Conservation (phyloP, 768 basidiomycete genomes). For the Ramaria sp. region DNA sequence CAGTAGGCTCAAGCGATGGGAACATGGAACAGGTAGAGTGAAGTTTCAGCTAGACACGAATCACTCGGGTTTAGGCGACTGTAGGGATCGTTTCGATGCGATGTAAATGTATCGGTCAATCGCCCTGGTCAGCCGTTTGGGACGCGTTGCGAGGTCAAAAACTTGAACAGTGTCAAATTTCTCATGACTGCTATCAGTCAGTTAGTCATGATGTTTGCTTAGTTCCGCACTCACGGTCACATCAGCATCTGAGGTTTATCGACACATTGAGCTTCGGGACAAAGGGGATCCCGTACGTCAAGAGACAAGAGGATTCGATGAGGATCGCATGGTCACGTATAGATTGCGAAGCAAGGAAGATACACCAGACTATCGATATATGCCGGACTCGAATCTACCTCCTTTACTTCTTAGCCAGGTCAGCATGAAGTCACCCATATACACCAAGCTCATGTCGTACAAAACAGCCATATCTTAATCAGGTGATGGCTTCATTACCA, state of each 20-base stretch:
- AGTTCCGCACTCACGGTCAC: not conserved
- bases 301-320: constrained; percentile 89
- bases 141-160: constrained; percentile 93
- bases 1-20: constrained; percentile 83
- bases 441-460: not conserved
- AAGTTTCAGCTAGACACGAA: not conserved
- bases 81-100: constrained; percentile 89
- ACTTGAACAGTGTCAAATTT: constrained; percentile 84
- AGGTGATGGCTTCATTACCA: constrained; percentile 47
- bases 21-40: constrained; percentile 89
- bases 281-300: constrained; percentile 42
- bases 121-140: constrained; percentile 45
- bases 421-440: constrained; percentile 9
- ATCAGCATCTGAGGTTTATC: constrained; percentile 70
- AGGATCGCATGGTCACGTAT: constrained; percentile 71
- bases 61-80: not conserved
- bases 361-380: constrained; percentile 92
- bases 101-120: constrained; percentile 91
- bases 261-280: constrained; percentile 57
- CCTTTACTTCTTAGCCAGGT: constrained; percentile 51
- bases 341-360: constrained; percentile 83
- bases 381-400: constrained; percentile 94
- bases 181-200: constrained; percentile 78
- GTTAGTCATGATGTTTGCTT: constrained; percentile 15
- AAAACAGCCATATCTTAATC: constrained; percentile 51